Evolutionary conservation across 176 grass and related monocot genomes (phyloP), one percentile per base, ranked within the genome.

Genomic region (Poa annua): DNA sequence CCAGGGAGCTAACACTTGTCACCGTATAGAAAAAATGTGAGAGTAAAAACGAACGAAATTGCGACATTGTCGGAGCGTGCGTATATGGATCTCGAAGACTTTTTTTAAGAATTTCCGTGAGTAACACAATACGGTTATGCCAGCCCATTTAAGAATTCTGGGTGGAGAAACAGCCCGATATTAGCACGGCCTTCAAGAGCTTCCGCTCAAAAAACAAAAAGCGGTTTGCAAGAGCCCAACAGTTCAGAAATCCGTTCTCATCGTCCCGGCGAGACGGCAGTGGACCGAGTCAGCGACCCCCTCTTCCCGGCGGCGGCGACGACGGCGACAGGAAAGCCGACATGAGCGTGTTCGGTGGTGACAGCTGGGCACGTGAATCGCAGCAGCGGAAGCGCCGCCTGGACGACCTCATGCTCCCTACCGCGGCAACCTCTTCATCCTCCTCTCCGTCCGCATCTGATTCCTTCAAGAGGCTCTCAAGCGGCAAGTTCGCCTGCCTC

Each of bases 271-370:
- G 29, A 50, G 14, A 16, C 48, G 13, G 48, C 53, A 6, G 63
- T 33, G 41, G 22, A 25, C 73, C 51, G 29, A 29, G 29, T 29
- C 29, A 20, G 78, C 42, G 4, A 44, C 22, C 35, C 17, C 45
- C 11, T 9, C 10, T 15, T 66, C 32, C 66, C 56, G 34, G 80
- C 74, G 9, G 63, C 34, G 42, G 24, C 74, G 76, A 14, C 75
- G 69, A 24, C 45, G 45, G 45, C 3, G 45, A 12, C 69, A 39
- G 59, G 59, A 32, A 75, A 51, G 71, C 3, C 35, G 68, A 16
- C 69, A 39, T 94, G 94, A 94, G 92, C 76, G 84, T 85, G 66
- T 94, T 85, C 55, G 89, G 92, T 78, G 92, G 94, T 48, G 90
- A 97, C 61, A 92, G 86, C 80, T 94, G 92, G 94, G 83, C 55